Evolutionary conservation across 176 grass and related monocot species (phyloP).

Genomic region (Oryza coarctata): DNA sequence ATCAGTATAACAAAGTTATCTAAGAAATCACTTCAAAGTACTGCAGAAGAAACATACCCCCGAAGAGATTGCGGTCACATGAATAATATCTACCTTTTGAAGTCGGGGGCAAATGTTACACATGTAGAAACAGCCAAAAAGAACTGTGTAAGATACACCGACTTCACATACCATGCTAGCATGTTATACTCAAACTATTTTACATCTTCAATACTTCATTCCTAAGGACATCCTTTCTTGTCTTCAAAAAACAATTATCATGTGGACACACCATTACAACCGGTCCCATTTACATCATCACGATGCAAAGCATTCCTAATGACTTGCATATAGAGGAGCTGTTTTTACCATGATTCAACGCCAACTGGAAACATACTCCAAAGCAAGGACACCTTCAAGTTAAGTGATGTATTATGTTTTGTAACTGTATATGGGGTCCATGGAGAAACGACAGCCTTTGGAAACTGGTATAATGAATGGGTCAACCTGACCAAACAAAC

Average conservation of each 20-base stretch:
- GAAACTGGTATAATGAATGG: slow-evolving; percentile 31
- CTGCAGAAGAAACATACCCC: background rate
- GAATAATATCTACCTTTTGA: background rate
- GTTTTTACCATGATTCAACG: slow-evolving; percentile 18
- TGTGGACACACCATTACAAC: background rate
- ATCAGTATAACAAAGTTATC: background rate
- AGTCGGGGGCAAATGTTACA: slow-evolving; percentile 13
- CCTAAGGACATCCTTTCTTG: slow-evolving; percentile 7
- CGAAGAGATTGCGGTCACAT: background rate
- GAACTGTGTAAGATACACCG: slow-evolving; percentile 14
- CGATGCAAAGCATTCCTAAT: slow-evolving; percentile 10
- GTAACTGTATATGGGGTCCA: slow-evolving; percentile 40
- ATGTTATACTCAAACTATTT: slow-evolving; percentile 36
- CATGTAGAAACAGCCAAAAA: slow-evolving; percentile 24
- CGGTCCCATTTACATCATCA: slow-evolving; percentile 19
- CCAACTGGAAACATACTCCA: background rate
- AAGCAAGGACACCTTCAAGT: slow-evolving; percentile 21
- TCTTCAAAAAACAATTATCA: background rate
- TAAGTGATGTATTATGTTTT: slow-evolving; percentile 37
- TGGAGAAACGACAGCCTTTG: slow-evolving; percentile 27
- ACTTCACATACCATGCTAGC: slow-evolving; percentile 12
- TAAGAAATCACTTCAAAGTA: background rate
- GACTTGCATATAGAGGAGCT: background rate
- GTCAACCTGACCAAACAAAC: slow-evolving; percentile 43
- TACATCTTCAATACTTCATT: slow-evolving; percentile 33